These are phyloP conservation scores for Fagopyrum esculentum DNA, from an alignment of 148 eudicot species.

Conservation along the genomic window DNA sequence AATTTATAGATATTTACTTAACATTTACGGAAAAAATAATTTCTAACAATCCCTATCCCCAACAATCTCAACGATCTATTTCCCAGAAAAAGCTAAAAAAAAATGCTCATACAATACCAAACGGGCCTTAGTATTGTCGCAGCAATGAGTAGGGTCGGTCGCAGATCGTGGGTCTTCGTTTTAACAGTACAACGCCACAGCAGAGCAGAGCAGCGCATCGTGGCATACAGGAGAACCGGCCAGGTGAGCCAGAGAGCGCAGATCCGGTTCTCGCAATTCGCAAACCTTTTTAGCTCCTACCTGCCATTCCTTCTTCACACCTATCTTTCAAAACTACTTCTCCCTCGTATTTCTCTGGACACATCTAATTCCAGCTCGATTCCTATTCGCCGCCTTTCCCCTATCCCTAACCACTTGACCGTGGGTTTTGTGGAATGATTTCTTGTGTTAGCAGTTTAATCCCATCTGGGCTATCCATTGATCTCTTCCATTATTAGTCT, in stretches of 20 bases:
- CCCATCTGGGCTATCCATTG: not conserved
- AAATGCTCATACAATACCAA: no score
- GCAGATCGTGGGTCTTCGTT: not conserved
- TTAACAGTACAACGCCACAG: slow-evolving; percentile 1
- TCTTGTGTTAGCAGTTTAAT: not conserved
- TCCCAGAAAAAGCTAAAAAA: no score
- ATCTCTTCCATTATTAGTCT: not conserved
- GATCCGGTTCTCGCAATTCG: not conserved
- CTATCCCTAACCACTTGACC: no score
- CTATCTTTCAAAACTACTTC: slow-evolving; percentile 10
- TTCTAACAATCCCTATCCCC: no score
- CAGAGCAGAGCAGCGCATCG: not conserved
- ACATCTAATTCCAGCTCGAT: not conserved
- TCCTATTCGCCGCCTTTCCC: not conserved
- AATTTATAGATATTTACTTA: no score
- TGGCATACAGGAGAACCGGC: not conserved
- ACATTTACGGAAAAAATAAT: no score
- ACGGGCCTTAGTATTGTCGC: not conserved
- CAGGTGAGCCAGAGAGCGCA: not conserved
- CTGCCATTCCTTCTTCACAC: not conserved
- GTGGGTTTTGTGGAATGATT: not conserved
- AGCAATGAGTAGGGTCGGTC: not conserved
- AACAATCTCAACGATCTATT: no score
- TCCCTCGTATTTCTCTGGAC: not conserved
- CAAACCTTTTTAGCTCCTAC: not conserved